A percentile compares a stretch with the other conserved stretches of the same genome.
phyloP scores from a whole-genome alignment of 257 asterid genomes.

The Buddleja alternifolia region DNA sequence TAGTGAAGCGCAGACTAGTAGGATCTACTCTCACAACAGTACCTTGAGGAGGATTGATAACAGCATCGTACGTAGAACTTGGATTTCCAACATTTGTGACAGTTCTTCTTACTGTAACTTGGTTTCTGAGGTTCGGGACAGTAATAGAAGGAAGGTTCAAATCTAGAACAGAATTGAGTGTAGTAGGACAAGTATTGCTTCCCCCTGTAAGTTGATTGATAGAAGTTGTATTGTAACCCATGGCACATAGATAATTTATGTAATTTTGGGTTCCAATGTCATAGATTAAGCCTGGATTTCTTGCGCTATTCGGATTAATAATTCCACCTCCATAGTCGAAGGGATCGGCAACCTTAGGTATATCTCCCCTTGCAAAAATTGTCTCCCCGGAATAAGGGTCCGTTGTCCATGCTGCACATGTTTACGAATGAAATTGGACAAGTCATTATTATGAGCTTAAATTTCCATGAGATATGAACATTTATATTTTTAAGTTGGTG shows the following conservation, averaged over 20 bases:
- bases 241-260: slow-evolving; percentile 38
- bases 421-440: not conserved
- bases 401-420: slow-evolving; percentile 35
- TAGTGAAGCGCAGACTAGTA: slow-evolving; percentile 27
- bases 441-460: too few relatives aligned
- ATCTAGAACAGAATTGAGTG: slow-evolving; percentile 27
- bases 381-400: slow-evolving; percentile 39
- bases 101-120: slow-evolving; percentile 24
- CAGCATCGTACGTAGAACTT: slow-evolving; percentile 31
- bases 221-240: slow-evolving; percentile 27
- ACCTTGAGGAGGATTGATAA: slow-evolving; percentile 34
- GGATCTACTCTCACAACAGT: slow-evolving; percentile 38
- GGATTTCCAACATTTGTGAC: slow-evolving; percentile 48
- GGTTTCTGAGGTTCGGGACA: slow-evolving; percentile 25
- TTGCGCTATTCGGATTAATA: slow-evolving; percentile 32
- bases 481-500: too few relatives aligned
- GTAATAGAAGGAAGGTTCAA: slow-evolving; percentile 49
- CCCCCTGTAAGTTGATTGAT: slow-evolving; percentile 24
- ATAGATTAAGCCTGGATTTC: slow-evolving; percentile 38
- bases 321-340: slow-evolving; percentile 47
- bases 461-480: too few relatives aligned
- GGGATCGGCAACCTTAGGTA: slow-evolving; percentile 30
- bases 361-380: slow-evolving; percentile 23
- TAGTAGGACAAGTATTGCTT: slow-evolving; percentile 20
- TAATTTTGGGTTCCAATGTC: slow-evolving; percentile 39